phyloP scores from a whole-genome alignment of 139 green algal species.

The Gonium pectorale region DNA sequence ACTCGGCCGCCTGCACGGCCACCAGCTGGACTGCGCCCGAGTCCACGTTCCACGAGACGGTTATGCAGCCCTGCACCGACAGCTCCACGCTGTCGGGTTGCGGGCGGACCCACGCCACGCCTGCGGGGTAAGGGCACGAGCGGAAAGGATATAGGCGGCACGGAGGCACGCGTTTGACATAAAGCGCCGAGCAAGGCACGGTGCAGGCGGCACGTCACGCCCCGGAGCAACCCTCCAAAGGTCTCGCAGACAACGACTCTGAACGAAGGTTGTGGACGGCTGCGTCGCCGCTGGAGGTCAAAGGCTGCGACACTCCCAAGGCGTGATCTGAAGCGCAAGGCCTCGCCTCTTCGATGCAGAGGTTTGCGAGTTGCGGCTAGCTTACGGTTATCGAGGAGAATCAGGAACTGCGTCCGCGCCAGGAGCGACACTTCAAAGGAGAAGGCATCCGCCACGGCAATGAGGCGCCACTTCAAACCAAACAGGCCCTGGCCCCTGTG shows the following conservation, averaged over 20 bases:
- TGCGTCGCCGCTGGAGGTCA: too few species aligned
- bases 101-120: slow-evolving; percentile 32
- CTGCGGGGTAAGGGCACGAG: background rate
- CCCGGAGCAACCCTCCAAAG: too few species aligned
- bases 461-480: slow-evolving; percentile 3
- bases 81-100: background rate
- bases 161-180: too few species aligned
- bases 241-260: too few species aligned
- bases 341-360: too few species aligned
- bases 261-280: too few species aligned
- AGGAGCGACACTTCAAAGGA: slow-evolving; percentile 34
- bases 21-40: slow-evolving; percentile 10
- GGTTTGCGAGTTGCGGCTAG: too few species aligned
- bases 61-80: background rate
- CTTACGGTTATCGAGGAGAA: slow-evolving; percentile 4
- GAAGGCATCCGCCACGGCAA: slow-evolving; percentile 3
- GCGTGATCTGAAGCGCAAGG: too few species aligned
- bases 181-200: too few species aligned
- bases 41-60: slow-evolving; percentile 4
- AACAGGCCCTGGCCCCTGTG: slow-evolving; percentile 18
- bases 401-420: slow-evolving; percentile 9
- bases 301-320: too few species aligned
- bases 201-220: too few species aligned
- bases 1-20: slow-evolving; percentile 22
- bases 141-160: too few species aligned